A percentile compares a stretch with the other conserved stretches of the same genome.
phyloP scores from a whole-genome alignment of 2,329 filamentous ascomycete species.

The Trichoderma gracile region DNA sequence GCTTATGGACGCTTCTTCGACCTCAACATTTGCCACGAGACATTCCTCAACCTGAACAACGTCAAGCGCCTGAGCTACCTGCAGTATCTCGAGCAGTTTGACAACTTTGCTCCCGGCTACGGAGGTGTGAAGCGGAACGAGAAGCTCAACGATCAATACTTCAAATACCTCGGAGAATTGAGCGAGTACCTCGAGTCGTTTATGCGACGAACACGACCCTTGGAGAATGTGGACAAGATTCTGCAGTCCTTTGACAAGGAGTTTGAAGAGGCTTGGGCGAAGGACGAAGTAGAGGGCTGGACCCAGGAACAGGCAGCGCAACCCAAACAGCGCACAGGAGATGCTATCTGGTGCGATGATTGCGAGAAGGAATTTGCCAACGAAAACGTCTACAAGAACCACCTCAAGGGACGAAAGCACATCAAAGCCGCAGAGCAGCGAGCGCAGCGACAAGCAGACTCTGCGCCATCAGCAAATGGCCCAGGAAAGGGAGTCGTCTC shows the following conservation, averaged over 20 bases:
- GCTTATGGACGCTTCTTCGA: conserved; percentile 92
- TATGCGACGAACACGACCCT: conserved; percentile 76
- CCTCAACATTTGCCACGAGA: conserved; percentile 78
- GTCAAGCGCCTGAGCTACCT: conserved; percentile 85
- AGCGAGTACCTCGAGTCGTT: conserved; percentile 85
- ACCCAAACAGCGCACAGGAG: conserved; percentile 43
- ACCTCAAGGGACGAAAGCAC: conserved; percentile 90
- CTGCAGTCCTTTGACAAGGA: conserved; percentile 76
- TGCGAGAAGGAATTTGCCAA: conserved; percentile 97
- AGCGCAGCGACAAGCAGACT: conserved; percentile 49
- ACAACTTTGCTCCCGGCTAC: conserved; percentile 75
- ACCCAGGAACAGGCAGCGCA: conserved; percentile 52
- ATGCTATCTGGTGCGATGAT: conserved; percentile 83
- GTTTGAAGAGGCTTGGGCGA: conserved; percentile 80
- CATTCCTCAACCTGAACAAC: conserved; percentile 84
- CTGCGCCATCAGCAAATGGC: conserved; percentile 35
- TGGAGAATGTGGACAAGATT: conserved; percentile 82
- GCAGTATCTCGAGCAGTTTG: conserved; percentile 90
- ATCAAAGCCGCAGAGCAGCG: conserved; percentile 75
- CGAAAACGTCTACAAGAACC: conserved; percentile 88
- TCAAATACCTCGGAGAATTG: conserved; percentile 80
- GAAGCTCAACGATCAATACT: conserved; percentile 91
- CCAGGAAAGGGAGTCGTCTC: conserved; percentile 37
- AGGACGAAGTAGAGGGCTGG: conserved; percentile 80
- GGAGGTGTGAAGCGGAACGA: conserved; percentile 75